A percentile compares a stretch with the other conserved stretches of the same genome.
Evolutionary conservation across 2,329 filamentous ascomycete species (phyloP).

Genomic region (Diaporthe vaccinii): DNA sequence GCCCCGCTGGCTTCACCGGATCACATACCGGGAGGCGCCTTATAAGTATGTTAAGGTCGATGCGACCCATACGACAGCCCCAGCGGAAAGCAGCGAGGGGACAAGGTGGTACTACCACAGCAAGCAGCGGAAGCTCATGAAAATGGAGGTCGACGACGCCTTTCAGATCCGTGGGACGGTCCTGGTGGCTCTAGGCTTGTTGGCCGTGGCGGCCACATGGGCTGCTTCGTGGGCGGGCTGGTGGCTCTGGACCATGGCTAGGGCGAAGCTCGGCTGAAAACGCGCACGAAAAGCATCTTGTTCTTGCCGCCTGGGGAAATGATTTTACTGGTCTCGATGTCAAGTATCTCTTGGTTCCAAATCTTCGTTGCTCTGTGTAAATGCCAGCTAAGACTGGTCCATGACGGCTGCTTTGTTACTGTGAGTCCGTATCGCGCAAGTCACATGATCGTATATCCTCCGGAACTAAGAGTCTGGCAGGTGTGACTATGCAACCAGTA

Average conservation of each 20-base stretch:
- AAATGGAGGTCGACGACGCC: conserved; percentile 73
- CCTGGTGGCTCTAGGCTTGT: conserved; percentile 61
- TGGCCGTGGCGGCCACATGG: conserved; percentile 50
- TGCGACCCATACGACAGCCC: background rate
- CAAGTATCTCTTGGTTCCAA: background rate
- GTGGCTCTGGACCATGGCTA: conserved; percentile 40
- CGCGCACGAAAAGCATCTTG: background rate
- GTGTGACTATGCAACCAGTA: too few relatives aligned
- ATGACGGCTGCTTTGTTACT: background rate
- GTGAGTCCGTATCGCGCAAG: background rate
- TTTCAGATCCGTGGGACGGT: conserved; percentile 70
- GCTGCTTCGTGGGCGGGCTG: conserved; percentile 45
- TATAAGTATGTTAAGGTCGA: conserved; percentile 52
- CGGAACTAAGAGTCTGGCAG: background rate
- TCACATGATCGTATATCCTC: background rate
- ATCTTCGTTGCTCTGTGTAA: background rate
- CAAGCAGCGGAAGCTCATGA: conserved; percentile 72
- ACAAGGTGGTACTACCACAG: conserved; percentile 64
- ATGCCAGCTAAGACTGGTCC: conserved; percentile 19
- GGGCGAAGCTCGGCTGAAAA: conserved; percentile 14
- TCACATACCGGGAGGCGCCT: conserved; percentile 57
- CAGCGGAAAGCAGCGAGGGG: conserved; percentile 44
- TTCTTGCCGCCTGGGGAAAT: background rate
- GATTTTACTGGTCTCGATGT: background rate
- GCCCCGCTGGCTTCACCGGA: conserved; percentile 56